Evolutionary conservation across 352 stramenopile species (phyloP).

Genomic region (Pythium pyrilobum): DNA sequence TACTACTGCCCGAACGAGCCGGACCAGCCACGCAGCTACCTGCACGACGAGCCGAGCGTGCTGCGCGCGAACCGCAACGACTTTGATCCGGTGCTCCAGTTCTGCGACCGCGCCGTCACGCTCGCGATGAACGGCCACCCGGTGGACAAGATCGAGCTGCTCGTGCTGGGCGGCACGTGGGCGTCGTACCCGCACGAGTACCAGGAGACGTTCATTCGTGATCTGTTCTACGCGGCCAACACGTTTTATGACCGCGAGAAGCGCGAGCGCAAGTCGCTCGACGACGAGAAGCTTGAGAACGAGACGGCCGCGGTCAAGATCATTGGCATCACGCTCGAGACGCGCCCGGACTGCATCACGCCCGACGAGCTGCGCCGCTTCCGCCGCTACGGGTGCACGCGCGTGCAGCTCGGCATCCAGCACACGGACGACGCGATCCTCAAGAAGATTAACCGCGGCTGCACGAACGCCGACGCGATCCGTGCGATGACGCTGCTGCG

Average conservation of each 20-base stretch:
- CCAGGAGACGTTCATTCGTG: slow-evolving; percentile 88
- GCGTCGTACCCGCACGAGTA: slow-evolving; percentile 90
- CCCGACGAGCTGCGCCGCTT: slow-evolving; percentile 83
- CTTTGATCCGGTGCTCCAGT: slow-evolving; percentile 91
- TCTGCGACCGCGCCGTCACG: slow-evolving; percentile 87
- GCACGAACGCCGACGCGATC: slow-evolving; percentile 68
- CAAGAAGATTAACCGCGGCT: slow-evolving; percentile 89
- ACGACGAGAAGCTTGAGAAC: slow-evolving; percentile 89
- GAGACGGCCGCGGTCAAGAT: slow-evolving; percentile 81
- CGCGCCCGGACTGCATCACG: slow-evolving; percentile 88
- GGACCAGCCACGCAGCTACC: slow-evolving; percentile 87
- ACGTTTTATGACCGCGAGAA: slow-evolving; percentile 83
- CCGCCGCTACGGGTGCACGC: slow-evolving; percentile 79
- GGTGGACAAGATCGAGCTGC: slow-evolving; percentile 91
- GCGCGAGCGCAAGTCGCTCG: slow-evolving; percentile 59
- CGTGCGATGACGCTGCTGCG: slow-evolving; percentile 80
- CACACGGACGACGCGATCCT: slow-evolving; percentile 90
- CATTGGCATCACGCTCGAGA: slow-evolving; percentile 90
- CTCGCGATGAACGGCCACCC: slow-evolving; percentile 90
- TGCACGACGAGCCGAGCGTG: slow-evolving; percentile 92
- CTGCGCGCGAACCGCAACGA: slow-evolving; percentile 89
- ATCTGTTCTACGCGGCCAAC: slow-evolving; percentile 92
- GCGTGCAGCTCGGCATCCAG: slow-evolving; percentile 89
- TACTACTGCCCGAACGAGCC: slow-evolving; percentile 95
- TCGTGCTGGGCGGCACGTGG: slow-evolving; percentile 90